Base-by-base conservation (phyloP, 176 grass and related monocot genomes). In the Hordeum marinum region DNA sequence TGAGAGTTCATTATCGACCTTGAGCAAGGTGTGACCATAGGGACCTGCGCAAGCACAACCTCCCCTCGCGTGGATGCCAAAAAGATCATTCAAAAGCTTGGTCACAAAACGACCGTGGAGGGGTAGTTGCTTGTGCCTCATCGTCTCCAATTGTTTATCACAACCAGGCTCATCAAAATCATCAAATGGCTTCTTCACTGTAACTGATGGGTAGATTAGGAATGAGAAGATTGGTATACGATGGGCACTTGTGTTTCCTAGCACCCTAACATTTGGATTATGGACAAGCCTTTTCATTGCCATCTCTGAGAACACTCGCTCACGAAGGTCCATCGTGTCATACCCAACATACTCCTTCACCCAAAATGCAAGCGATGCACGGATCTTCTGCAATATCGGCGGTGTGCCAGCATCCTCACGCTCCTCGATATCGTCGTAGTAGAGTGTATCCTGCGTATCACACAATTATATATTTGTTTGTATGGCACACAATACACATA, bases 1-100 rank as follows among this genome's bases (percentile, higher is more conserved):
- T 2, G 92, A 97, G 34, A 89, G 87, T 0, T 82, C 81, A 1
- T 81, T 29, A 8, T 90, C 59, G 1, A 97, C 83, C 2, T 55
- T 21, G 15, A 97, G 95, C 68, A 97, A 77, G 25, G 69, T 62
- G 50, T 97, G 92, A 0, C 88, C 95, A 25, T 97, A 97, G 0
- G 92, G 95, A 0, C 86, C 82, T 9, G 92, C 90, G 8, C 95
- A 97, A 0, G 92, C 86, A 20, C 90, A 97, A 2, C 95, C 95
- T 5, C 95, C 95, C 29, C 92, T 91, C 3, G 92, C 90, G 55
- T 97, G 95, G 74, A 97, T 90, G 20, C 95, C 92, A 1, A 97
- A 97, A 65, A 97, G 89, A 83, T 94, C 95, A 4, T 90, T 94
- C 0, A 97, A 76, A 66, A 97, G 77, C 74, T 62, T 92, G 0